Evolutionary conservation across 2,329 filamentous ascomycete genomes (phyloP).

Genomic region (Sclerotiophoma versabilis): DNA sequence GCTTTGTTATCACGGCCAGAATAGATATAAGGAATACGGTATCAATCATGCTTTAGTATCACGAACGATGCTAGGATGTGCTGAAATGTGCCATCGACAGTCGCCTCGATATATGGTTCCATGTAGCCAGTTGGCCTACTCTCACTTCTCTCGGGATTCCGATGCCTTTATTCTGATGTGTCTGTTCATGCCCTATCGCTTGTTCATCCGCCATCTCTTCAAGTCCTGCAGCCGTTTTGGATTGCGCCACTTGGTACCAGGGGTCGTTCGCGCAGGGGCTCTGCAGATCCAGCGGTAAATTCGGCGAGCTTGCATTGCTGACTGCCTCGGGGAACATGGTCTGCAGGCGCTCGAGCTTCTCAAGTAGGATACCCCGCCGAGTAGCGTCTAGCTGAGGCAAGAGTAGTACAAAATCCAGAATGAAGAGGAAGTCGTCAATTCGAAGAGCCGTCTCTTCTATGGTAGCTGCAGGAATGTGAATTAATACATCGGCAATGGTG

Average conservation of each 20-base stretch:
- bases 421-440: constrained; percentile 62
- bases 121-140: constrained; percentile 35
- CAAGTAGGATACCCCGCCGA: constrained; percentile 54
- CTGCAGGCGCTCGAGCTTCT: constrained; percentile 51
- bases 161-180: constrained; percentile 5
- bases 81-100: constrained; percentile 35
- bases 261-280: constrained; percentile 38
- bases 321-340: constrained; percentile 46
- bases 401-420: constrained; percentile 60
- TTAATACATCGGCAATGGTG: constrained; percentile 65
- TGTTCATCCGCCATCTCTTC: constrained; percentile 30
- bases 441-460: constrained; percentile 56
- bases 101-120: constrained; percentile 45
- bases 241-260: constrained; percentile 46
- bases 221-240: constrained; percentile 40
- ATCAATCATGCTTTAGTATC: no score
- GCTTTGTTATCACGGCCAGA: background rate
- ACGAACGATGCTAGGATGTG: background rate
- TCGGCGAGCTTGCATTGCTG: constrained; percentile 42
- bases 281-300: constrained; percentile 39
- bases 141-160: constrained; percentile 23
- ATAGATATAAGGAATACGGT: no score
- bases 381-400: constrained; percentile 58
- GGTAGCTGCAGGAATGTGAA: constrained; percentile 58
- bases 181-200: constrained; percentile 5